Percentiles rank a stretch among this genome's conserved stretches.
phyloP scores from a whole-genome alignment of 257 asterid genomes.

The Penstemon newberryi region DNA sequence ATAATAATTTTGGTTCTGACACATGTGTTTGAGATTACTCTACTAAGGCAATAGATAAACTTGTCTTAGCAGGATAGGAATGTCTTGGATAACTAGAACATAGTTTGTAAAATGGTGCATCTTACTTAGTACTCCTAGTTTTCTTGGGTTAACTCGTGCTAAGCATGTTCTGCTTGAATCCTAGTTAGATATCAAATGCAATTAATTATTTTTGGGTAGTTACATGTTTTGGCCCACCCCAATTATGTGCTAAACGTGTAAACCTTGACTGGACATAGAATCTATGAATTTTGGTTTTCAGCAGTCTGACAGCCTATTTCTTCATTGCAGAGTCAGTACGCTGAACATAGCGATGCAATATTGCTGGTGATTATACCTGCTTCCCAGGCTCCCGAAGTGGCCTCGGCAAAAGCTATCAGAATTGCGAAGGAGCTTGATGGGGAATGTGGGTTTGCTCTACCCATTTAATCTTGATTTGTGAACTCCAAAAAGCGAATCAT shows the following conservation, averaged over 20 bases:
- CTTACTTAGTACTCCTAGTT: neutral
- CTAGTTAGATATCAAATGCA: neutral
- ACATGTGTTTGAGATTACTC: too few species aligned
- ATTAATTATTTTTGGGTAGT: neutral
- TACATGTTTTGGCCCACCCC: neutral
- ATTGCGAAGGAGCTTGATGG: constrained; percentile 95
- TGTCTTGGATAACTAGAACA: neutral
- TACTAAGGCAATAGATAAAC: neutral
- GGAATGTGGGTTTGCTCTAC: constrained; percentile 65
- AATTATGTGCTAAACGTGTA: neutral
- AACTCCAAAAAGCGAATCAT: neutral
- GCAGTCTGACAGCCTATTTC: constrained; percentile 26
- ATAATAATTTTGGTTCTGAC: too few species aligned
- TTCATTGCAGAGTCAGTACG: constrained; percentile 72
- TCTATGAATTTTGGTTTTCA: constrained; percentile 13
- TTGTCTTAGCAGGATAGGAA: neutral
- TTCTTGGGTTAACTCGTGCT: neutral
- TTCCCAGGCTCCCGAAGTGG: constrained; percentile 91
- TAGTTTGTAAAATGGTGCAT: constrained; percentile 1
- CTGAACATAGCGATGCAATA: constrained; percentile 88
- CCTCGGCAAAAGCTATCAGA: constrained; percentile 87
- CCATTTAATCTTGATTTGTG: constrained; percentile 26
- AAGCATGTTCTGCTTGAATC: neutral
- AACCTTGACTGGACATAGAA: neutral
- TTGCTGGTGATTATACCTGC: constrained; percentile 90